Percentiles rank a stretch among this genome's conserved stretches.
Evolutionary conservation across 2,329 filamentous ascomycete genomes (phyloP).

Genomic region (Chaetomiaceae sp.): DNA sequence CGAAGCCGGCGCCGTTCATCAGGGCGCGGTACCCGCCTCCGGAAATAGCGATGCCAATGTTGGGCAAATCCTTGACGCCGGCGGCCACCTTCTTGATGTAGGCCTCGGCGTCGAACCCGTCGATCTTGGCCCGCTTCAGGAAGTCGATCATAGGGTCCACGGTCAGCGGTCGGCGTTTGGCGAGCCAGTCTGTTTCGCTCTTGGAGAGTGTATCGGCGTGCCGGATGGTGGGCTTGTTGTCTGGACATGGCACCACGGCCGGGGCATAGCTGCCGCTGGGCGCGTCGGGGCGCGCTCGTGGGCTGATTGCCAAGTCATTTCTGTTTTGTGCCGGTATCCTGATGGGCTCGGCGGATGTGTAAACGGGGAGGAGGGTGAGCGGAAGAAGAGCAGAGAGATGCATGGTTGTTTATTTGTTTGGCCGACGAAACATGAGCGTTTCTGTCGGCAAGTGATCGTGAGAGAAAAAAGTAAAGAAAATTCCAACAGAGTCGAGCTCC

Average conservation of each 20-base stretch:
- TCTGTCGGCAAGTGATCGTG: background rate
- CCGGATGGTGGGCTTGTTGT: constrained; percentile 64
- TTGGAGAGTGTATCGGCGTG: constrained; percentile 57
- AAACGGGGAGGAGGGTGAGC: constrained; percentile 12
- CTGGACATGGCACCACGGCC: constrained; percentile 62
- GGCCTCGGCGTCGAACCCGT: constrained; percentile 67
- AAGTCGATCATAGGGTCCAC: constrained; percentile 71
- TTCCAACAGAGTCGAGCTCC: background rate
- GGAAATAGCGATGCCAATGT: constrained; percentile 71
- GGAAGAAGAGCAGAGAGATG: constrained; percentile 16
- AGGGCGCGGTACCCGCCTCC: constrained; percentile 86
- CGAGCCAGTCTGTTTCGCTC: constrained; percentile 70
- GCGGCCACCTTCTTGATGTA: constrained; percentile 66
- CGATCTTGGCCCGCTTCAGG: constrained; percentile 66
- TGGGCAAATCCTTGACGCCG: constrained; percentile 52
- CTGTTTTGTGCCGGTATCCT: background rate
- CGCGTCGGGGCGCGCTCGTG: constrained; percentile 35
- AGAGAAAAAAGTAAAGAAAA: background rate
- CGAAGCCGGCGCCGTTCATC: constrained; percentile 73
- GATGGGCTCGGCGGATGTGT: constrained; percentile 20
- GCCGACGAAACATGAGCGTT: background rate
- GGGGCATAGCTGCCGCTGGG: constrained; percentile 66
- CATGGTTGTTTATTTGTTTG: constrained; percentile 4
- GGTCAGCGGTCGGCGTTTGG: constrained; percentile 66
- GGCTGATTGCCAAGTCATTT: constrained; percentile 11